Evolutionary conservation across 2,329 filamentous ascomycete genomes (phyloP), one percentile per base, ranked within the genome.

Genomic region (Pseudogymnoascus sp.): DNA sequence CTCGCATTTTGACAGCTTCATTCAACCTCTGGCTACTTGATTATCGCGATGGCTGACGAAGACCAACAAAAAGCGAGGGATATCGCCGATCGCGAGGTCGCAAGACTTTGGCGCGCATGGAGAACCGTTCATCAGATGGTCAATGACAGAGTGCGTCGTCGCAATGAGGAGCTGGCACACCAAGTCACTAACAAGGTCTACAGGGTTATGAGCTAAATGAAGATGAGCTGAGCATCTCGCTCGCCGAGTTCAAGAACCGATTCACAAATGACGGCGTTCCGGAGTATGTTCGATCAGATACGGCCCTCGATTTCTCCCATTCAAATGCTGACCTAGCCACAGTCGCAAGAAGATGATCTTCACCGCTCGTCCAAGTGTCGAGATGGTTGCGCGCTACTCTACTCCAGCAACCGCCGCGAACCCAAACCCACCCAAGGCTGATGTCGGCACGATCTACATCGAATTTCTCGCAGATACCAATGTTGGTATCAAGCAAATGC

Each of bases 101-200:
- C 85, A 68, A 86, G 90, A 74, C 85, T 97, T 70, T 99, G 95
- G 93, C 90, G 93, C 76, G 91, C 93, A 71, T 96, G 91, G 86
- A 86, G 87, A 77, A 99, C 95, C 7, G 87, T 92, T 60, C 91
- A 96, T 77, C 91, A 99, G 82, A 96, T 99, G 93, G 88, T 95
- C 70, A 82, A 84, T 66, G 95, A 97, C 76, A 81, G 93, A 75
- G 93, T 96, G 84, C 71, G 89, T 47, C 37, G 47, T 61, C 54
- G 12, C 51, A 62, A 14, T 29, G 14, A 21, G 36, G 47, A 57
- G 62, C 64, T 36, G 29, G 63, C 67, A 39, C 65, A 62, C 51
- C 64, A 54, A 63, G 10, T 57, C 16, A 66, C 68, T 73, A 60
- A 70, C 69, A 64, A 45, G 67, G 67, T 62, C 61, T 61, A 16